Conservation (phyloP, 192 early-diverging fungal genomes). For the Coemansia sp. region DNA sequence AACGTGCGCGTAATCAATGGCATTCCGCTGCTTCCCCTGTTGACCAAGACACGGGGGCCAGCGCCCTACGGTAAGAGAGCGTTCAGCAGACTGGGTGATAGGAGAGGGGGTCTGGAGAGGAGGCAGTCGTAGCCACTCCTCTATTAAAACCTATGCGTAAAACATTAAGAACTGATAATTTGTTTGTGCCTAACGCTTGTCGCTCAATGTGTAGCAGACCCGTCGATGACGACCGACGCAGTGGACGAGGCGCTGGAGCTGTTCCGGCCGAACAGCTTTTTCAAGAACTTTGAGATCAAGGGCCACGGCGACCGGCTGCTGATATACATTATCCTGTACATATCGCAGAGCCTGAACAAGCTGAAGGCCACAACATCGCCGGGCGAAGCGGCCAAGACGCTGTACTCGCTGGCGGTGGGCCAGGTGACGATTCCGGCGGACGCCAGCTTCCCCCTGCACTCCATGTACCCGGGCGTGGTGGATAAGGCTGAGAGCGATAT, state of each 20-base stretch:
- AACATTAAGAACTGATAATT: slow-evolving; percentile 3
- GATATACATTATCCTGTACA: slow-evolving; percentile 92
- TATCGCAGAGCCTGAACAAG: slow-evolving; percentile 76
- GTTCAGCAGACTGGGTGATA: too few relatives aligned
- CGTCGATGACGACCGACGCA: slow-evolving; percentile 70
- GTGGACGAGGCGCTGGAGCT: slow-evolving; percentile 93
- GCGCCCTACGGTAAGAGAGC: slow-evolving; percentile 68
- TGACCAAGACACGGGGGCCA: slow-evolving; percentile 83
- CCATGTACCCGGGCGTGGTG: slow-evolving; percentile 73
- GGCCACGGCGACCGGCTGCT: slow-evolving; percentile 88
- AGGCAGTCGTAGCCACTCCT: too few relatives aligned
- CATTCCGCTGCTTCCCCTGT: slow-evolving; percentile 85
- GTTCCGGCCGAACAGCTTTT: slow-evolving; percentile 95
- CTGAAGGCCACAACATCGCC: slow-evolving; percentile 60
- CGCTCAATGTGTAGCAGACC: slow-evolving; percentile 28
- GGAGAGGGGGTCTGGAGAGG: too few relatives aligned
- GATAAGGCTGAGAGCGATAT: slow-evolving; percentile 74
- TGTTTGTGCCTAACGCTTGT: slow-evolving; percentile 1
- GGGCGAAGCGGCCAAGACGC: slow-evolving; percentile 73
- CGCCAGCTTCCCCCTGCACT: slow-evolving; percentile 86
- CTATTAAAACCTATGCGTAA: too few relatives aligned
- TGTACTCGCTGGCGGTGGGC: slow-evolving; percentile 83
- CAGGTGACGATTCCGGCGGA: slow-evolving; percentile 95
- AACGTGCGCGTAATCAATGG: slow-evolving; percentile 67
- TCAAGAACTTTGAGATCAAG: slow-evolving; percentile 99